phyloP scores from a whole-genome alignment of 192 early-diverging fungal genomes.

The Funneliformis mosseae region DNA sequence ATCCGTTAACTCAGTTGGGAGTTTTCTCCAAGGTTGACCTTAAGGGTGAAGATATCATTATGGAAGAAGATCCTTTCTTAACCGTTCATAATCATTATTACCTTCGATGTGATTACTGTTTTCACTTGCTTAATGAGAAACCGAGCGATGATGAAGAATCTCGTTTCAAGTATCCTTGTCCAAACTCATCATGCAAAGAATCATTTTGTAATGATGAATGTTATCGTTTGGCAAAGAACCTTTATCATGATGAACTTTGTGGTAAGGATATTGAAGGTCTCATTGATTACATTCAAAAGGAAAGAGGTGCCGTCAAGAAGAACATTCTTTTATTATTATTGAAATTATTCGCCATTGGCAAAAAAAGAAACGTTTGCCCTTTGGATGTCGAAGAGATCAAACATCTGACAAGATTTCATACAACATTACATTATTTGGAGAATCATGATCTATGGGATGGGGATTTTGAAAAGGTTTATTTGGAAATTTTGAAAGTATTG shows the following conservation, averaged over 20 bases:
- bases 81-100: constrained; percentile 16
- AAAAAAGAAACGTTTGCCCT: neutral
- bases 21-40: neutral
- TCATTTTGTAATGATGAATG: constrained; percentile 16
- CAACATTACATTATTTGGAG: neutral
- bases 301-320: neutral
- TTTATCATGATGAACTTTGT: constrained; percentile 20
- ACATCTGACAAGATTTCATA: constrained; percentile 5
- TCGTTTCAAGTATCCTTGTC: constrained; percentile 6
- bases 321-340: constrained; percentile 9
- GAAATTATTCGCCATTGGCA: constrained; percentile 16
- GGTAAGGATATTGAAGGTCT: constrained; percentile 16
- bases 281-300: constrained; percentile 11
- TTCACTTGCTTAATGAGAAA: neutral
- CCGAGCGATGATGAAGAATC: neutral
- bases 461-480: constrained; percentile 19
- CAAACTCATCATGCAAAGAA: constrained; percentile 11
- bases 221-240: constrained; percentile 12
- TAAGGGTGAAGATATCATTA: neutral
- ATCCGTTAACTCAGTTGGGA: constrained; percentile 3
- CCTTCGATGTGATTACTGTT: constrained; percentile 21
- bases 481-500: constrained; percentile 14
- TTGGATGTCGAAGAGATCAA: constrained; percentile 25
- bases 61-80: constrained; percentile 27
- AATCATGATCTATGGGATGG: constrained; percentile 13